These are phyloP conservation scores for Microascus cirrosus DNA, from an alignment of 2,329 filamentous ascomycete genomes.

Conservation along the genomic window DNA sequence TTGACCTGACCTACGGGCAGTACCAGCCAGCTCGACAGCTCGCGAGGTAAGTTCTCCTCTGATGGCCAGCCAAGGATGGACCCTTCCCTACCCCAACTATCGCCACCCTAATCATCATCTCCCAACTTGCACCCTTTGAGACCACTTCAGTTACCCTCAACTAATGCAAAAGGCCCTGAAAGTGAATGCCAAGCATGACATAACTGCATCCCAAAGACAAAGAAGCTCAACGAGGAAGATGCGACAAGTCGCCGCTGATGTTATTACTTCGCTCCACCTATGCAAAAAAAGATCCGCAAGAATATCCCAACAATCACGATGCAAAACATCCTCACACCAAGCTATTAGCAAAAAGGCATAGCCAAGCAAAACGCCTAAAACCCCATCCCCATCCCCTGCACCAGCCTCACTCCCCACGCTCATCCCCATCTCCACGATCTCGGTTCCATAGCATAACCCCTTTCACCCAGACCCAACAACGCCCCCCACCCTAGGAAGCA, in stretches of 20 bases:
- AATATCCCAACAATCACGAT: neutral
- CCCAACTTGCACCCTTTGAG: too few species aligned
- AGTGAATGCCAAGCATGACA: too few species aligned
- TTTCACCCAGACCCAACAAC: neutral
- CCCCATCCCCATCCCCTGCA: neutral
- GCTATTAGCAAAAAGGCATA: neutral
- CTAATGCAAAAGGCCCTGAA: too few species aligned
- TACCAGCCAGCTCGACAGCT: too few species aligned
- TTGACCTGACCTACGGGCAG: too few species aligned
- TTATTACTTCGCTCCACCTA: neutral
- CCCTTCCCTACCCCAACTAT: too few species aligned
- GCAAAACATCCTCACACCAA: neutral
- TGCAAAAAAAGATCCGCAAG: neutral
- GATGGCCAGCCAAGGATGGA: too few species aligned
- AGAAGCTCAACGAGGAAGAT: too few species aligned
- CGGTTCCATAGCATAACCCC: neutral
- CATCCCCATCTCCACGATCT: neutral
- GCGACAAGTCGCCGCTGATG: neutral
- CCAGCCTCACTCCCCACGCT: neutral
- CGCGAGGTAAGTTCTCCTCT: too few species aligned
- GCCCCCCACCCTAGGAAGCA: constrained; percentile 22
- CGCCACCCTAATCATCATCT: too few species aligned
- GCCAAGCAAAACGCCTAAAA: neutral
- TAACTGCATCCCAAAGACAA: too few species aligned
- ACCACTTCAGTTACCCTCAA: too few species aligned